A percentile compares a stretch with the other conserved stretches of the same genome.
These are phyloP conservation scores for Hydnomerulius pinastri DNA, from an alignment of 768 basidiomycete genomes.

Conservation along the genomic window DNA sequence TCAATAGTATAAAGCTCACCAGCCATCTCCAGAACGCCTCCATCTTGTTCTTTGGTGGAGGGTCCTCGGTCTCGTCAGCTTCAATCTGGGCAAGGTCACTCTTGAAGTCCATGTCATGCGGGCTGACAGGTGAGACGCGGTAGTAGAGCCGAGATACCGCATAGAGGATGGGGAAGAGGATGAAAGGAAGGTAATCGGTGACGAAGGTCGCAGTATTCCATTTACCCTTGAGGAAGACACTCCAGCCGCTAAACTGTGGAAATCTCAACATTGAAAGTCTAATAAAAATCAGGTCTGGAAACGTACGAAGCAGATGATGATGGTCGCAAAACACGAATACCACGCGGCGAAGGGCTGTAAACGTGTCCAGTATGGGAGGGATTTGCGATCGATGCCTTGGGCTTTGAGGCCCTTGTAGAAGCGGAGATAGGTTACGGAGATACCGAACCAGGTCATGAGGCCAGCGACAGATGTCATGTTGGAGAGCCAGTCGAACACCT, in stretches of 20 bases:
- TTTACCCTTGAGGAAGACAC: constrained; percentile 51
- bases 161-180: constrained; percentile 79
- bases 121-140: constrained; percentile 20
- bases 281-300: background rate
- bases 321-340: constrained; percentile 35
- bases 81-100: constrained; percentile 69
- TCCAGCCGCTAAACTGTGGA: constrained; percentile 47
- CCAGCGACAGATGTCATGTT: constrained; percentile 72
- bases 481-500: constrained; percentile 79
- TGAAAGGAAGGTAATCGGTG: constrained; percentile 76
- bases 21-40: constrained; percentile 82
- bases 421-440: constrained; percentile 74
- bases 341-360: constrained; percentile 79
- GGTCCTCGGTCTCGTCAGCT: constrained; percentile 70
- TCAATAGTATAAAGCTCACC: constrained; percentile 43
- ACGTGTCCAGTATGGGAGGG: constrained; percentile 67
- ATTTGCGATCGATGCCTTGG: constrained; percentile 74
- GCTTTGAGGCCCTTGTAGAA: constrained; percentile 82
- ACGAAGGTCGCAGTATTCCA: constrained; percentile 72
- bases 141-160: constrained; percentile 52
- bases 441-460: constrained; percentile 83
- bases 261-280: constrained; percentile 30
- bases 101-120: constrained; percentile 85
- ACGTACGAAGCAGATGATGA: constrained; percentile 66
- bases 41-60: constrained; percentile 62